Percentiles rank a stretch among this genome's conserved stretches.
These are phyloP conservation scores for Alternaria sp. DNA, from an alignment of 2,329 filamentous ascomycete species.

Conservation along the genomic window DNA sequence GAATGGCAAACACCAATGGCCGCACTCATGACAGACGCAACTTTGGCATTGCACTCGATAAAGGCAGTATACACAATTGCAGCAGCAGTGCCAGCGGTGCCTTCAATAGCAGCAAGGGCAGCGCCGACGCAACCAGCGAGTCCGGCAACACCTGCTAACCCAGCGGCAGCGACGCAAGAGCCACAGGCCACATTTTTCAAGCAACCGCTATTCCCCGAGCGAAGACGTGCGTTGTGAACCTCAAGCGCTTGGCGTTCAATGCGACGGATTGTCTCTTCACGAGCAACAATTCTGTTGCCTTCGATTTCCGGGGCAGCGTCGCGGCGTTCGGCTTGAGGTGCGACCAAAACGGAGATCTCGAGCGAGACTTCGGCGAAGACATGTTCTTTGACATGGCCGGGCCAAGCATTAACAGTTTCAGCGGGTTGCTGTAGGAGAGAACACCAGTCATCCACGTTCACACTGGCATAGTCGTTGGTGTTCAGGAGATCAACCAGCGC, in stretches of 20 bases:
- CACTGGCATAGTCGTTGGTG: neutral
- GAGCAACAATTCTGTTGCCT: neutral
- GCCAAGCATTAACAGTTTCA: neutral
- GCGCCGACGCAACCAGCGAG: neutral
- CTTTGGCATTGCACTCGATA: neutral
- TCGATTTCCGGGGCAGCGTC: neutral
- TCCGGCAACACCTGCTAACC: neutral
- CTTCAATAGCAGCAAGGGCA: neutral
- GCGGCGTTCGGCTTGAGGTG: neutral
- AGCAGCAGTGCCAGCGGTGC: neutral
- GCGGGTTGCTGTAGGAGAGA: neutral
- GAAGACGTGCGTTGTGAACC: neutral
- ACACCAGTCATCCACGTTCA: neutral
- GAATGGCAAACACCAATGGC: constrained; percentile 4
- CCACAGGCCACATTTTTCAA: neutral
- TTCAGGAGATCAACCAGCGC: constrained; percentile 4
- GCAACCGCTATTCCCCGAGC: neutral
- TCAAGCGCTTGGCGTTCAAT: neutral
- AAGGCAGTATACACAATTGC: neutral
- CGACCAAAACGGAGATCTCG: constrained; percentile 1
- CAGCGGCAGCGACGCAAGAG: constrained; percentile 2
- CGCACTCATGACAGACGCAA: neutral
- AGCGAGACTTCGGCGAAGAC: constrained; percentile 1
- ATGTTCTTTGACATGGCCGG: neutral
- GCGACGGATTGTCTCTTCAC: neutral